Conservation (phyloP, 192 early-diverging fungal genomes). For the Umbelopsis isabellina region DNA sequence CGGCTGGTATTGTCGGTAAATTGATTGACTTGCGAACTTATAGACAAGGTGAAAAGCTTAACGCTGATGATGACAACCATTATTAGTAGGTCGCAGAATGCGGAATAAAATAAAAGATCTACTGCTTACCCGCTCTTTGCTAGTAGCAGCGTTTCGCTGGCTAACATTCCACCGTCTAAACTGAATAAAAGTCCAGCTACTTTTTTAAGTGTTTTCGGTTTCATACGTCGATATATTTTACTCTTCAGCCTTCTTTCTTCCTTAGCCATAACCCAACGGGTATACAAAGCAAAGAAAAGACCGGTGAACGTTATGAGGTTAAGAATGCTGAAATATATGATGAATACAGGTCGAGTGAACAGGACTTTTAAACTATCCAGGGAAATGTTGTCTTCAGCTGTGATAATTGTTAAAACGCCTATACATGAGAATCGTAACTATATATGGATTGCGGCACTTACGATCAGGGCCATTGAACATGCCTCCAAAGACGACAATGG, state of each 20-base stretch:
- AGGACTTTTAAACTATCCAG: conserved; percentile 43
- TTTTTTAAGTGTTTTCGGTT: conserved; percentile 42
- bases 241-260: conserved; percentile 23
- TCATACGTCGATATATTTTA: conserved; percentile 27
- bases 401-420: background rate
- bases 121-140: conserved; percentile 49
- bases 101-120: background rate
- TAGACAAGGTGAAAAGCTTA: conserved; percentile 31
- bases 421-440: background rate
- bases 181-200: conserved; percentile 53
- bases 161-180: conserved; percentile 47
- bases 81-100: background rate
- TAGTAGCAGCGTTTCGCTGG: conserved; percentile 51
- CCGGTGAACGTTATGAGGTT: conserved; percentile 38
- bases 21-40: conserved; percentile 37
- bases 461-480: conserved; percentile 41
- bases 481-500: conserved; percentile 54
- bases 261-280: conserved; percentile 40
- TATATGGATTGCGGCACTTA: background rate
- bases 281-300: conserved; percentile 40
- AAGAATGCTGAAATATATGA: conserved; percentile 49
- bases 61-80: conserved; percentile 20
- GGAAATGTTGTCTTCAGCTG: conserved; percentile 40
- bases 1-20: conserved; percentile 49
- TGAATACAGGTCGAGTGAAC: conserved; percentile 40